Percentiles rank a stretch among this genome's conserved stretches.
phyloP scores from a whole-genome alignment of 2,329 filamentous ascomycete genomes.

The Alternaria solani region DNA sequence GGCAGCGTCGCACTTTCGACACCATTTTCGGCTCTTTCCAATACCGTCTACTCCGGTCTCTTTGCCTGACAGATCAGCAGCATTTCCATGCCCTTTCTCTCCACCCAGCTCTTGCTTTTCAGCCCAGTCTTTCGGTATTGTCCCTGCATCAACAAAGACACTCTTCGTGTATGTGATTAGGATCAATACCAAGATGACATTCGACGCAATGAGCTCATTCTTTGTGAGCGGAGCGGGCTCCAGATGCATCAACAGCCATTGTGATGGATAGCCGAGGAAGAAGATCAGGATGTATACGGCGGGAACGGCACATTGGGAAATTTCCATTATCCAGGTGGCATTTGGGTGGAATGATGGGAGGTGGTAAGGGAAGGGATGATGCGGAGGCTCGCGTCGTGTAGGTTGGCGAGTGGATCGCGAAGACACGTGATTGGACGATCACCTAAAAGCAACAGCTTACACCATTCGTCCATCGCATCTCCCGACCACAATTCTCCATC shows the following conservation, averaged over 20 bases:
- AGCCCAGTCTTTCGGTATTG: slow-evolving; percentile 53
- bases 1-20: slow-evolving; percentile 75
- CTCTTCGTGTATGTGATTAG: slow-evolving; percentile 74
- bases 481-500: slow-evolving; percentile 1
- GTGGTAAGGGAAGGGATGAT: slow-evolving; percentile 1
- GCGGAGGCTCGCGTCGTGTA: slow-evolving; percentile 9
- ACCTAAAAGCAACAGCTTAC: neutral
- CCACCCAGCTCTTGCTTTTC: slow-evolving; percentile 15
- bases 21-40: slow-evolving; percentile 65
- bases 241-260: slow-evolving; percentile 70
- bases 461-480: neutral
- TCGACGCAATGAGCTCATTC: slow-evolving; percentile 69
- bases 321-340: slow-evolving; percentile 33
- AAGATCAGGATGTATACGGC: slow-evolving; percentile 70
- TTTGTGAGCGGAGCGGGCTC: slow-evolving; percentile 67
- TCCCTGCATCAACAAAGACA: slow-evolving; percentile 67
- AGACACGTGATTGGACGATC: slow-evolving; percentile 35
- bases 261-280: slow-evolving; percentile 76
- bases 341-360: neutral
- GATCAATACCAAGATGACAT: slow-evolving; percentile 68
- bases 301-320: slow-evolving; percentile 68
- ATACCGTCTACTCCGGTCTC: slow-evolving; percentile 1
- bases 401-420: slow-evolving; percentile 13
- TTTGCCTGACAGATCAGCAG: neutral
- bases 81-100: neutral